A percentile compares a stretch with the other conserved stretches of the same genome.
Conservation (phyloP, 2,329 filamentous ascomycete species). For the Pseudogymnoascus pannorum region DNA sequence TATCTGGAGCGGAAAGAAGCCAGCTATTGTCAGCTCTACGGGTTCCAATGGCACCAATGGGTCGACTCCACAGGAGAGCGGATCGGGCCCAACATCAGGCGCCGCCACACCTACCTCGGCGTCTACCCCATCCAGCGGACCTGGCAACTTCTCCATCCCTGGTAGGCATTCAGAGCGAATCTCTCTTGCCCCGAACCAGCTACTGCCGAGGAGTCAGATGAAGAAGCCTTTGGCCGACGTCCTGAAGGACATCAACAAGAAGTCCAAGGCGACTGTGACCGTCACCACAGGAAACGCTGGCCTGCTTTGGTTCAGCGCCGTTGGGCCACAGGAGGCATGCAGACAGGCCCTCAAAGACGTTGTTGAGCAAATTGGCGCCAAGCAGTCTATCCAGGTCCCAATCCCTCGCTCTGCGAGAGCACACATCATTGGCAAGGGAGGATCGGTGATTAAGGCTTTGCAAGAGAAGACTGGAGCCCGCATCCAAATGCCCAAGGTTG, state of each 20-base stretch:
- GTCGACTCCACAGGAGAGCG: conserved; percentile 43
- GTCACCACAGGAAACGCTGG: conserved; percentile 67
- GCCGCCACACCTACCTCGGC: conserved; percentile 40
- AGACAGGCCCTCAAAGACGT: conserved; percentile 85
- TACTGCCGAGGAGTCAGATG: conserved; percentile 68
- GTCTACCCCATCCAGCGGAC: conserved; percentile 24
- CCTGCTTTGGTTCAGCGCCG: conserved; percentile 73
- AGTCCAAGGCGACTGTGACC: conserved; percentile 78
- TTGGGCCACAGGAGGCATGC: conserved; percentile 74
- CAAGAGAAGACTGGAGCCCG: conserved; percentile 84
- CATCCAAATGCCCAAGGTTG: conserved; percentile 80
- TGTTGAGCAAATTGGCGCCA: conserved; percentile 70
- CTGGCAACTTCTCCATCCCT: conserved; percentile 65
- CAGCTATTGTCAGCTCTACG: conserved; percentile 44
- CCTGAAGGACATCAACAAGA: conserved; percentile 85
- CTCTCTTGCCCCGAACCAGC: conserved; percentile 64
- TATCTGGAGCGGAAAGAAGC: conserved; percentile 70
- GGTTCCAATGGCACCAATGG: conserved; percentile 42
- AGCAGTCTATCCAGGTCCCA: conserved; percentile 65
- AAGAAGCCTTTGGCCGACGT: conserved; percentile 81
- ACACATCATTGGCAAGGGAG: conserved; percentile 88
- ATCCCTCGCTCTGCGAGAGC: conserved; percentile 78
- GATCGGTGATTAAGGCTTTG: conserved; percentile 81
- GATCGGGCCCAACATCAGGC: conserved; percentile 55
- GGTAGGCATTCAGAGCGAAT: conserved; percentile 76